Evolutionary conservation across 2,329 filamentous ascomycete species (phyloP).

Genomic region (Orbilia ellipsospora): DNA sequence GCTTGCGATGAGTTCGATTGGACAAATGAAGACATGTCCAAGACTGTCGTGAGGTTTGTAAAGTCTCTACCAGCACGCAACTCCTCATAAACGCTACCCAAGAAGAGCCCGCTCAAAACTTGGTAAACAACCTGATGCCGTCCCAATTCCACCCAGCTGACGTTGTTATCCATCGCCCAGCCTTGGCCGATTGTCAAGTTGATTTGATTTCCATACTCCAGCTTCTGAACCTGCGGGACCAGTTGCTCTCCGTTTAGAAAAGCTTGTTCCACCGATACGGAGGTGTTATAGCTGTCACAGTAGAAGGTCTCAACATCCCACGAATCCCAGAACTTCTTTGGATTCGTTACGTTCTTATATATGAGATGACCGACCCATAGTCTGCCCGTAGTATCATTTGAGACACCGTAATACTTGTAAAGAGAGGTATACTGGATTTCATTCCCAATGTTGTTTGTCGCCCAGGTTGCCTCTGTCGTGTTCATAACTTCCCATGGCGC

Average conservation of each 20-base stretch:
- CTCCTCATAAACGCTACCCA: conserved; percentile 20
- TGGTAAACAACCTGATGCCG: conserved; percentile 26
- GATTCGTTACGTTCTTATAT: not conserved
- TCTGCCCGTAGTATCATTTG: conserved; percentile 13
- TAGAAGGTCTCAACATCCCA: conserved; percentile 37
- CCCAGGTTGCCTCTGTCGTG: conserved; percentile 27
- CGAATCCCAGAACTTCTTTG: conserved; percentile 14
- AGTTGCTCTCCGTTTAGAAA: conserved; percentile 29
- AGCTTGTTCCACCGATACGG: conserved; percentile 13
- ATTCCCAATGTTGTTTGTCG: conserved; percentile 1
- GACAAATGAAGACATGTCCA: conserved; percentile 44
- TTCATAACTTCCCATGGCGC: conserved; percentile 40
- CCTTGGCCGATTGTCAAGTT: not conserved
- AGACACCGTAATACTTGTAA: conserved; percentile 9
- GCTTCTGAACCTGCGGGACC: conserved; percentile 10
- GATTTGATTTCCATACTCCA: conserved; percentile 21
- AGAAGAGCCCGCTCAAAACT: conserved; percentile 24
- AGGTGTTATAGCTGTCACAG: conserved; percentile 38
- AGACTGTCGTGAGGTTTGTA: conserved; percentile 24
- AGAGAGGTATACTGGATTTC: conserved; percentile 25
- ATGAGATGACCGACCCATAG: conserved; percentile 41
- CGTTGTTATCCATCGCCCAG: conserved; percentile 8
- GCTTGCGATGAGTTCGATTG: conserved; percentile 14
- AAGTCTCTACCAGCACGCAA: conserved; percentile 8
- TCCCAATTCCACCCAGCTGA: conserved; percentile 7